Evolutionary conservation across 495 filamentous ascomycete genomes (phyloP).

Genomic region (Apodospora peruviana): DNA sequence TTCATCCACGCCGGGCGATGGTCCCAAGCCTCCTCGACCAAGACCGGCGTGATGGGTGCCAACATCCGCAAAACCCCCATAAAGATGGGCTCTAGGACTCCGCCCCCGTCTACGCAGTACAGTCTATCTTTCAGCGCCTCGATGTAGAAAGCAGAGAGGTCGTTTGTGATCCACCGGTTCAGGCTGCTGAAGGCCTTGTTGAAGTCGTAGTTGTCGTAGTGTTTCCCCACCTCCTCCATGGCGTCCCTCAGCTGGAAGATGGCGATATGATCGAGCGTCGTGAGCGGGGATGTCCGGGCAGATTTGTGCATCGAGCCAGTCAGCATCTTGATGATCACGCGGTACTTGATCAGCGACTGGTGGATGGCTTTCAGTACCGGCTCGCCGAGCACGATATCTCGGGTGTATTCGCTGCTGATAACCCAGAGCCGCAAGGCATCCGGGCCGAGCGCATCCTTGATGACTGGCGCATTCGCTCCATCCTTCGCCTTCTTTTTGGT

Average conservation of each 20-base stretch:
- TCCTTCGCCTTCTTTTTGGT: slow-evolving; percentile 28
- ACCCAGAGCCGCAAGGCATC: slow-evolving; percentile 92
- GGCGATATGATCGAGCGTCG: slow-evolving; percentile 65
- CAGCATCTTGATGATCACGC: slow-evolving; percentile 81
- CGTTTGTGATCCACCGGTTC: slow-evolving; percentile 71
- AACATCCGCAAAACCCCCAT: slow-evolving; percentile 68
- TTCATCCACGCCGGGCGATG: slow-evolving; percentile 62
- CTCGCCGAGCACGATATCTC: slow-evolving; percentile 73
- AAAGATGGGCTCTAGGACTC: slow-evolving; percentile 66
- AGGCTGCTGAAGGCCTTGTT: slow-evolving; percentile 68
- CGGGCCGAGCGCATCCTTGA: slow-evolving; percentile 52
- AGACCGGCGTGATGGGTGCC: slow-evolving; percentile 71
- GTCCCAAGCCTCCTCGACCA: slow-evolving; percentile 86
- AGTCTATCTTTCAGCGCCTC: slow-evolving; percentile 86
- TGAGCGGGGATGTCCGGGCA: slow-evolving; percentile 35
- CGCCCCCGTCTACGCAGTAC: slow-evolving; percentile 68
- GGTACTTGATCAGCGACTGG: slow-evolving; percentile 72
- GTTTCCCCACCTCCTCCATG: slow-evolving; percentile 50
- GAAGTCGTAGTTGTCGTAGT: slow-evolving; percentile 72
- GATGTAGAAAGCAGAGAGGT: slow-evolving; percentile 90
- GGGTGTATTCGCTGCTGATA: slow-evolving; percentile 84
- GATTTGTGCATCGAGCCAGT: slow-evolving; percentile 72
- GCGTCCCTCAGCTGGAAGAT: slow-evolving; percentile 64
- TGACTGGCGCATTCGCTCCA: slow-evolving; percentile 8
- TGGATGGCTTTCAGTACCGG: slow-evolving; percentile 69